Evolutionary conservation across 2,329 filamentous ascomycete genomes (phyloP).

Genomic region (Ascochyta lentis): DNA sequence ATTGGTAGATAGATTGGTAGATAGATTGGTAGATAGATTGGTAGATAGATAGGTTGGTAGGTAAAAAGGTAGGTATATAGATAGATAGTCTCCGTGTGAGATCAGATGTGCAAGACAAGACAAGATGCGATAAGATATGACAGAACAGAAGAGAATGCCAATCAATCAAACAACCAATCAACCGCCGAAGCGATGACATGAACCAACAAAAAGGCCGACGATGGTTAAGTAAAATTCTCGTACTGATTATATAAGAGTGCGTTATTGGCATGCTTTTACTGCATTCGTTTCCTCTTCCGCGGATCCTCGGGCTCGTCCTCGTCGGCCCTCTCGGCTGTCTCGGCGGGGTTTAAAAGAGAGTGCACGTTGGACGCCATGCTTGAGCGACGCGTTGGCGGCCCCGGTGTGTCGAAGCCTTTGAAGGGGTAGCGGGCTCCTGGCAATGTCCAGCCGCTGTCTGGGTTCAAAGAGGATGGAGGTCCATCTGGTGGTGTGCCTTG

Average conservation of each 20-base stretch:
- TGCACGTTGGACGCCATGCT: slow-evolving; percentile 77
- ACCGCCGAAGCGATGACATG: slow-evolving; percentile 5
- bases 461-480: slow-evolving; percentile 57
- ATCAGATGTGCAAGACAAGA: not conserved
- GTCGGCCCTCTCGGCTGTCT: slow-evolving; percentile 69
- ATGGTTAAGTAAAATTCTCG: not conserved
- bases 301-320: slow-evolving; percentile 68
- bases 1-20: too few relatives aligned
- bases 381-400: slow-evolving; percentile 69
- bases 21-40: too few relatives aligned
- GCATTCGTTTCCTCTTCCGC: slow-evolving; percentile 63
- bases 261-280: slow-evolving; percentile 18
- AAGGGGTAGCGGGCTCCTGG: slow-evolving; percentile 59
- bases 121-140: not conserved
- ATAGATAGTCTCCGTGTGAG: not conserved
- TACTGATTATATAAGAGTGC: not conserved
- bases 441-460: slow-evolving; percentile 64
- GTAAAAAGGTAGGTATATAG: too few relatives aligned
- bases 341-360: slow-evolving; percentile 70
- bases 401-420: slow-evolving; percentile 59
- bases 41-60: not conserved
- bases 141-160: slow-evolving; percentile 1
- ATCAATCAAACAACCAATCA: too few relatives aligned
- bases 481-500: slow-evolving; percentile 63
- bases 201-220: not conserved